These are phyloP conservation scores for Aspergillus terreus DNA, from an alignment of 2,329 filamentous ascomycete genomes.

Conservation along the genomic window DNA sequence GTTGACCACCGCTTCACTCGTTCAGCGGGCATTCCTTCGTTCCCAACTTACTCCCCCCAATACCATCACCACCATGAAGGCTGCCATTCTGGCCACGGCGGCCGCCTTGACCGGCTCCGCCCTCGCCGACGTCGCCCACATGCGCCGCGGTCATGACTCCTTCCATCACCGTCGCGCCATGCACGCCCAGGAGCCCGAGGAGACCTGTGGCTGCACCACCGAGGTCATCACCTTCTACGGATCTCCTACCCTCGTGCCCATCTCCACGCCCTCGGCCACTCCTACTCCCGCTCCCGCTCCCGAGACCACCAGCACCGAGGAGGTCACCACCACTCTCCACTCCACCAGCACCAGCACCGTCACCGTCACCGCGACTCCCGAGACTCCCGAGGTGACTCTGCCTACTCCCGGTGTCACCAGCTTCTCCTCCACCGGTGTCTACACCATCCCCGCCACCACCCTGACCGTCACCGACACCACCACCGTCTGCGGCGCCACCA, in stretches of 20 bases:
- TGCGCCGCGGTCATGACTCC: constrained; percentile 51
- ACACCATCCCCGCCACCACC: constrained; percentile 72
- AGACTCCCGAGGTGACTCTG: constrained; percentile 28
- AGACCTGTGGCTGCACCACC: constrained; percentile 67
- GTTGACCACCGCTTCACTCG: constrained; percentile 46
- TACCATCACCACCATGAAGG: constrained; percentile 64
- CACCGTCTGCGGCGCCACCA: constrained; percentile 62
- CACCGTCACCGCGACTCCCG: constrained; percentile 21
- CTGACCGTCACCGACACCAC: constrained; percentile 63
- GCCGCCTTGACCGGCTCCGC: constrained; percentile 49
- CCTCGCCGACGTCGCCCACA: constrained; percentile 53
- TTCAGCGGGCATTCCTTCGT: constrained; percentile 76
- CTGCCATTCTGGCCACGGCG: constrained; percentile 60
- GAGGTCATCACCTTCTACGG: constrained; percentile 70
- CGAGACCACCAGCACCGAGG: constrained; percentile 21
- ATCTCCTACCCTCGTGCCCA: constrained; percentile 52
- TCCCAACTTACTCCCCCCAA: background rate
- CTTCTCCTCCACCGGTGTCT: constrained; percentile 65
- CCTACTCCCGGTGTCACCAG: constrained; percentile 49
- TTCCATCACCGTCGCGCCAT: constrained; percentile 55
- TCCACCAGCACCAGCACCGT: constrained; percentile 38
- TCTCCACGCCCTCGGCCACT: constrained; percentile 19
- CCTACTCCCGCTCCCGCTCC: constrained; percentile 9
- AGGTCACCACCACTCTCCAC: constrained; percentile 31
- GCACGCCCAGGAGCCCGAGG: constrained; percentile 32